Base-by-base conservation (phyloP, 2,329 filamentous ascomycete species). In the Xylaria sp. region DNA sequence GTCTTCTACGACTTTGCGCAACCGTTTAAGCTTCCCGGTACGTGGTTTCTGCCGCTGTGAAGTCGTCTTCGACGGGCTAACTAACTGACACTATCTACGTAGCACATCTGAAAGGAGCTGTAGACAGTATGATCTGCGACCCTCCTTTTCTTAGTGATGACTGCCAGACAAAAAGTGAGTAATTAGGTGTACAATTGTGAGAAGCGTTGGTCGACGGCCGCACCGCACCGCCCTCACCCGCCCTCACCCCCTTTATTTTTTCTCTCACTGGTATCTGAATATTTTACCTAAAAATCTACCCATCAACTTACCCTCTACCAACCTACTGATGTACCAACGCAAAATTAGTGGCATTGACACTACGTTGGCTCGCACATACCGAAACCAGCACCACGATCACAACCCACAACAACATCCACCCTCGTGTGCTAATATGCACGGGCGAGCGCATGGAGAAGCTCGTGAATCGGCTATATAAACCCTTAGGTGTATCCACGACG, bases 101-200 rank as follows among this genome's bases (percentile, higher is more conserved):
- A 86, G 84, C 78, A 13, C 79, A 86, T 41, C 79, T 94, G 43
- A 92, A 91, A 76, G 88, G 87, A 23, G 83, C 80, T 23, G 87
- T 91, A 56, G 90, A 94, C 79, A 86, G 89, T 63, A 86, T 95
- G 69, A 90, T 94, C 64, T 88, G 87, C 73, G 93, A 96, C 77
- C 93, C 93, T 9, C 93, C 93, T 0, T 95, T 95, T 78, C 83
- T 95, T 43, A 93, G 89, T 78, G 87, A 92, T 70, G 92, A 95
- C 76, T 95, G 92, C 78, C 92, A 95, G 78, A 93, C 91, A 0
- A 94, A 94, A 83, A 84, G 90, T 91, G 74, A 73, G 81, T 75
- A 18, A 62, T 31, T 23, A 25, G 12, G 9, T 25, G 23, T 28
- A 28, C 28, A 3, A 2, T 28, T 28, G 28, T 28, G 28, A 28